A percentile compares a stretch with the other conserved stretches of the same genome.
phyloP scores from a whole-genome alignment of 2,329 filamentous ascomycete species.

The Chaetomiaceae sp. region DNA sequence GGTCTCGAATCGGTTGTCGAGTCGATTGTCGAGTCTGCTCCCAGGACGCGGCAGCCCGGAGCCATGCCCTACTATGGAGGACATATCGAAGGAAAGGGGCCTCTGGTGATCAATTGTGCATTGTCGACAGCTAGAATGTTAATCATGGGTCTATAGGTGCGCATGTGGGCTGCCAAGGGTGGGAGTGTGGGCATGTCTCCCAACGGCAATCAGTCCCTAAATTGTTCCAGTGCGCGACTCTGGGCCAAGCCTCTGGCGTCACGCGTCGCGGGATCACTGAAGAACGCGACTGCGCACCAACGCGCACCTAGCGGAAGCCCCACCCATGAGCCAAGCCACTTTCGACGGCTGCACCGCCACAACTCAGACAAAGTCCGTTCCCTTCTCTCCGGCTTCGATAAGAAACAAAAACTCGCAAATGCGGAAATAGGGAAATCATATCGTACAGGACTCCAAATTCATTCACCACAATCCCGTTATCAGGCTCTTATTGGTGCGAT shows the following conservation, averaged over 20 bases:
- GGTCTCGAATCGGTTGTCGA: background rate
- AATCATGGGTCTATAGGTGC: background rate
- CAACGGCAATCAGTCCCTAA: background rate
- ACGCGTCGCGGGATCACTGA: constrained; percentile 13
- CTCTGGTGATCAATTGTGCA: constrained; percentile 29
- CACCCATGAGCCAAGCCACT: background rate
- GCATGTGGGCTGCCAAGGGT: constrained; percentile 4
- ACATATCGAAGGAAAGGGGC: constrained; percentile 29
- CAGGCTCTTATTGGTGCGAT: background rate
- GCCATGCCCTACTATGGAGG: constrained; percentile 28
- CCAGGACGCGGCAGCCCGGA: constrained; percentile 49
- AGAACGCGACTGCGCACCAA: constrained; percentile 11
- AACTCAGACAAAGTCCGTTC: background rate
- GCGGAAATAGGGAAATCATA: too few species aligned
- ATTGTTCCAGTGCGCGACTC: background rate
- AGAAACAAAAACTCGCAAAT: too few species aligned
- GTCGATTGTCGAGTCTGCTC: constrained; percentile 7
- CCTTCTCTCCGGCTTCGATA: too few species aligned
- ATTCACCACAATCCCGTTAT: background rate
- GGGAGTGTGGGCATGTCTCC: background rate
- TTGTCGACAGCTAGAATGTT: constrained; percentile 1
- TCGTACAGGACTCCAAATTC: too few species aligned
- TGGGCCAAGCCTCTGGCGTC: constrained; percentile 2
- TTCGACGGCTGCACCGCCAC: background rate
- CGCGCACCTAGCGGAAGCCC: too few species aligned